Conservation (phyloP, 169 alveolate species). For the Plasmodium fragile region DNA sequence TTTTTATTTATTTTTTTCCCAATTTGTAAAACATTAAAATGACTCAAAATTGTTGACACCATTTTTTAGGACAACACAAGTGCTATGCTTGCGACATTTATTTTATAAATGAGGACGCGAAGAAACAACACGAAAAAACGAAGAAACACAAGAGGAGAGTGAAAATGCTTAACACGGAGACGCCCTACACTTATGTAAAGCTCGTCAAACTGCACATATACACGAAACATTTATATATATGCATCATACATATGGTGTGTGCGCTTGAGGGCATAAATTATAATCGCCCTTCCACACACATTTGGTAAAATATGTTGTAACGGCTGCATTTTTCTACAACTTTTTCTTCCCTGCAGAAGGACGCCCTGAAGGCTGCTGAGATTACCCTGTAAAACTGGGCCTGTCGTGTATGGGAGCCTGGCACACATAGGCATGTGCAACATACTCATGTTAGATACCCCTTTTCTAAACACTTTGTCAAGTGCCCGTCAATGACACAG, state of each 20-base stretch:
- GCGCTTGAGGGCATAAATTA: neutral
- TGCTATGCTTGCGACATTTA: conserved; percentile 86
- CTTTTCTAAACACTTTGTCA: neutral
- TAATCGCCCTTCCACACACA: neutral
- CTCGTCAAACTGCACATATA: neutral
- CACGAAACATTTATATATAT: neutral
- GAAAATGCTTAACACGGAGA: conserved; percentile 68
- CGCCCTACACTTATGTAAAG: conserved; percentile 60
- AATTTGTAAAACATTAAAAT: neutral
- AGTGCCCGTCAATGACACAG: conserved; percentile 28
- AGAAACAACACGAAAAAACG: conserved; percentile 78
- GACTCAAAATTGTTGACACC: conserved; percentile 2
- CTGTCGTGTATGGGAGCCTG: neutral
- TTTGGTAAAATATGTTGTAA: neutral
- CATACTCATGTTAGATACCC: neutral
- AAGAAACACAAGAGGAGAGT: conserved; percentile 84
- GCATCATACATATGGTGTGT: neutral
- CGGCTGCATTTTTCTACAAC: neutral
- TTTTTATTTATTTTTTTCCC: neutral
- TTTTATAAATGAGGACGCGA: conserved; percentile 80
- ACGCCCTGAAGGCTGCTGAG: conserved; percentile 72
- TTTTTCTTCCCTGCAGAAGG: conserved; percentile 43
- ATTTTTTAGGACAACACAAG: conserved; percentile 74
- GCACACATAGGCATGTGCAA: neutral
- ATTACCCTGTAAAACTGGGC: conserved; percentile 27